Conservation (phyloP, 768 basidiomycete species). For the Jaapia argillacea region DNA sequence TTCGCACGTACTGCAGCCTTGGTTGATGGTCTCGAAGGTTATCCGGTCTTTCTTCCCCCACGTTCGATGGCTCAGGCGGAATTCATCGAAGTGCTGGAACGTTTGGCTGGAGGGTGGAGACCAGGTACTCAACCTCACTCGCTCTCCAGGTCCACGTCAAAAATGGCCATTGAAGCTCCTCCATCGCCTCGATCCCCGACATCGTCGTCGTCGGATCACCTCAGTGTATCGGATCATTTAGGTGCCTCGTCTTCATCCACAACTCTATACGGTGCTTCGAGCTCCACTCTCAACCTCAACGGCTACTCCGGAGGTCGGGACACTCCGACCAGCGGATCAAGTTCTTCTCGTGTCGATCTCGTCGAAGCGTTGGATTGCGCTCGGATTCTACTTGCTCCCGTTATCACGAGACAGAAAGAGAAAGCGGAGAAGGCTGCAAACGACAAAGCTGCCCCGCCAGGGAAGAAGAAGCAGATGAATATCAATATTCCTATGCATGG, state of each 20-base stretch:
- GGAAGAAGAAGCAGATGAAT: constrained; percentile 48
- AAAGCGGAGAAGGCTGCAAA: constrained; percentile 40
- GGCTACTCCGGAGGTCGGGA: too few species aligned
- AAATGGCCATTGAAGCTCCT: constrained; percentile 32
- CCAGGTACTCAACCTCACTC: constrained; percentile 38
- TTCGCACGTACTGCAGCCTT: constrained; percentile 59
- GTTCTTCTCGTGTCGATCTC: constrained; percentile 26
- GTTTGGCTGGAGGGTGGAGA: constrained; percentile 70
- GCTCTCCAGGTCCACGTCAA: constrained; percentile 23
- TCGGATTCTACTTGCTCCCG: constrained; percentile 66
- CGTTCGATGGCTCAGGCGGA: constrained; percentile 87
- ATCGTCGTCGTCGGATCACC: constrained; percentile 9
- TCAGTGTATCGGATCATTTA: constrained; percentile 16
- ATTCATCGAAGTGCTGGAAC: constrained; percentile 77
- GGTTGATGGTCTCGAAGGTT: constrained; percentile 79
- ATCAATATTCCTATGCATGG: constrained; percentile 83
- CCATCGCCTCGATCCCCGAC: constrained; percentile 13
- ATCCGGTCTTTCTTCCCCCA: constrained; percentile 81
- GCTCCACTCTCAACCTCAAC: too few species aligned
- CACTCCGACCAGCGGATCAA: constrained; percentile 9
- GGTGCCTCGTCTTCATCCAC: constrained; percentile 14
- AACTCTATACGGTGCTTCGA: constrained; percentile 16
- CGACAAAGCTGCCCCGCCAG: constrained; percentile 29
- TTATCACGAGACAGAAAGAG: constrained; percentile 51
- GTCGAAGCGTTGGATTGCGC: constrained; percentile 53